Conservation (phyloP, 2,329 filamentous ascomycete species). For the Fusarium denticulatum region DNA sequence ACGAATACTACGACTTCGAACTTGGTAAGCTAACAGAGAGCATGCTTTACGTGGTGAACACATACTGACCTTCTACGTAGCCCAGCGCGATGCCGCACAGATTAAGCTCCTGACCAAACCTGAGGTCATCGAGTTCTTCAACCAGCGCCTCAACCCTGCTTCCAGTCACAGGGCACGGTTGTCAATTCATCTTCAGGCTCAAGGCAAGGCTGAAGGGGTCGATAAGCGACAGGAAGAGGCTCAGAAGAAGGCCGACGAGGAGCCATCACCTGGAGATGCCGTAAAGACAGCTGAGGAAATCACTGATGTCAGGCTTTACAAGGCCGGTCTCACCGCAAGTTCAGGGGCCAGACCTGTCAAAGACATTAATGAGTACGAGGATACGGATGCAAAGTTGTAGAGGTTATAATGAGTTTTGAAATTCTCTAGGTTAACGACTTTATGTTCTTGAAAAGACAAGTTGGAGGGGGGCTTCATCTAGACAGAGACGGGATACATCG, state of each 20-base stretch:
- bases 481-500: slow-evolving; percentile 17
- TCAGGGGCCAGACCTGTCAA: slow-evolving; percentile 76
- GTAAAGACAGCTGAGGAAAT: slow-evolving; percentile 65
- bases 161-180: slow-evolving; percentile 83
- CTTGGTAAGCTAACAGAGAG: slow-evolving; percentile 67
- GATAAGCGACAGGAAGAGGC: slow-evolving; percentile 59
- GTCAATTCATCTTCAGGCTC: slow-evolving; percentile 83
- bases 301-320: slow-evolving; percentile 82
- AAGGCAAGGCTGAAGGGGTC: slow-evolving; percentile 62
- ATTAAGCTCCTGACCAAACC: slow-evolving; percentile 80
- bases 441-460: slow-evolving; percentile 1
- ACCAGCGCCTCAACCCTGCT: slow-evolving; percentile 76
- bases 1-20: slow-evolving; percentile 90
- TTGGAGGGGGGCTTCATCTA: slow-evolving; percentile 18
- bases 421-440: slow-evolving; percentile 3
- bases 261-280: slow-evolving; percentile 49
- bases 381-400: slow-evolving; percentile 82
- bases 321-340: slow-evolving; percentile 77
- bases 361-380: slow-evolving; percentile 86
- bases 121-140: slow-evolving; percentile 84
- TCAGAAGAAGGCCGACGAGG: slow-evolving; percentile 48
- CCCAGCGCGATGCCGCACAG: slow-evolving; percentile 78
- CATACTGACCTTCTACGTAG: slow-evolving; percentile 52
- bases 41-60: neutral
- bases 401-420: neutral